Percentiles rank a stretch among this genome's conserved stretches.
These are phyloP conservation scores for Lactuca saligna DNA, from an alignment of 129 eudicot genomes.

Conservation along the genomic window DNA sequence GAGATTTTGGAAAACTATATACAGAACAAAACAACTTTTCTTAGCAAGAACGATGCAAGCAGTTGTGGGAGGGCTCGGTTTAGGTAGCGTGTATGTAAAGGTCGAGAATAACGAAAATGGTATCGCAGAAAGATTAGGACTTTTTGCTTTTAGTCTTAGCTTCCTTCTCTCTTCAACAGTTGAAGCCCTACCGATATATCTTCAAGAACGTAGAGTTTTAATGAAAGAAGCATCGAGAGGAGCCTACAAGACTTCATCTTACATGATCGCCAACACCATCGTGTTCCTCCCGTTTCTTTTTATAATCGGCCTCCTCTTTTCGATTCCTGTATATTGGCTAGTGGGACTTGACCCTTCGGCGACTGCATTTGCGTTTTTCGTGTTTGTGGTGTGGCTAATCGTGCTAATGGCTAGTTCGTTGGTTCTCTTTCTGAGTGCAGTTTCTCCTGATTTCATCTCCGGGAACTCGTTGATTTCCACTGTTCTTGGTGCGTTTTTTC, in stretches of 20 bases:
- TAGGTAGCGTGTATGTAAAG: constrained; percentile 79
- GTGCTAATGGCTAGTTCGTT: constrained; percentile 96
- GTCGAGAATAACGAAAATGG: constrained; percentile 66
- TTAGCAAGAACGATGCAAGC: constrained; percentile 97
- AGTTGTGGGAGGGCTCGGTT: constrained; percentile 80
- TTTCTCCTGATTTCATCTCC: constrained; percentile 88
- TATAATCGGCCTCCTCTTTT: constrained; percentile 66
- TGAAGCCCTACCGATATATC: constrained; percentile 95
- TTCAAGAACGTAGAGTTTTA: constrained; percentile 84
- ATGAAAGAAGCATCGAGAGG: constrained; percentile 97
- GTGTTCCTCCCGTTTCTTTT: constrained; percentile 87
- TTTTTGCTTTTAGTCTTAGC: constrained; percentile 93
- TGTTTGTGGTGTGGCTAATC: constrained; percentile 77
- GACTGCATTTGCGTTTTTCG: constrained; percentile 66
- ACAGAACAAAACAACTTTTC: constrained; percentile 82
- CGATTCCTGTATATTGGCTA: constrained; percentile 84
- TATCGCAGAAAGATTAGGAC: constrained; percentile 87
- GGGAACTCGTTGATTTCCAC: constrained; percentile 90
- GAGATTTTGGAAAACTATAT: constrained; percentile 82
- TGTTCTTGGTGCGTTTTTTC: constrained; percentile 90
- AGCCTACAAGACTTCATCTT: constrained; percentile 81
- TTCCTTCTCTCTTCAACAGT: constrained; percentile 96
- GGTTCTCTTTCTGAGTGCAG: constrained; percentile 80
- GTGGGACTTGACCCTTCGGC: constrained; percentile 81
- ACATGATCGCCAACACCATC: constrained; percentile 87